phyloP scores from a whole-genome alignment of 192 early-diverging fungal species.

The Allomyces javanicus region DNA sequence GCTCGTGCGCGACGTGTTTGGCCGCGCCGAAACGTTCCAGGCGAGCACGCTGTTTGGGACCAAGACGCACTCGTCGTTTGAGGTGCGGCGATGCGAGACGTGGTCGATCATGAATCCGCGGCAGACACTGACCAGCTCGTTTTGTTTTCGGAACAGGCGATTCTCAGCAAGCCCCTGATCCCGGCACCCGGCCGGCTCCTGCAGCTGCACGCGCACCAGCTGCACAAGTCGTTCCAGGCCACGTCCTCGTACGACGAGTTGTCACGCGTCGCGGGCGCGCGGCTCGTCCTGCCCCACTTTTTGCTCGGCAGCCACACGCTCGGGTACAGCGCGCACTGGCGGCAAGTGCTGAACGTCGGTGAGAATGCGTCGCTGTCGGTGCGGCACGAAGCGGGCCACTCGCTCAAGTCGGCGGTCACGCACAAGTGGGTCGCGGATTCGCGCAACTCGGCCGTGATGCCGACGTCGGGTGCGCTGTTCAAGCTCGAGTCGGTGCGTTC shows the following conservation, averaged over 20 bases:
- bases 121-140: constrained; percentile 8
- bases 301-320: constrained; percentile 32
- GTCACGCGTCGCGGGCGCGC: constrained; percentile 29
- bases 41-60: constrained; percentile 57
- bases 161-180: constrained; percentile 40
- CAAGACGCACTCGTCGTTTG: constrained; percentile 41
- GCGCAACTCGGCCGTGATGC: constrained; percentile 59
- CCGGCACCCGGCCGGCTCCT: constrained; percentile 48
- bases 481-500: constrained; percentile 14
- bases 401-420: constrained; percentile 56
- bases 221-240: constrained; percentile 36
- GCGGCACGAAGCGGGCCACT: constrained; percentile 60
- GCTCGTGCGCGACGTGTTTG: constrained; percentile 65
- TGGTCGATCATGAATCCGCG: constrained; percentile 2
- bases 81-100: constrained; percentile 10
- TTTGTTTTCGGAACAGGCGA: constrained; percentile 18
- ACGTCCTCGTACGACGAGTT: constrained; percentile 59
- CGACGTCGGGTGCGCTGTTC: constrained; percentile 42
- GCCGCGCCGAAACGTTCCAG: constrained; percentile 64
- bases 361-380: constrained; percentile 34
- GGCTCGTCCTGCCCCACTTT: constrained; percentile 1
- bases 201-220: constrained; percentile 43
- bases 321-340: constrained; percentile 53
- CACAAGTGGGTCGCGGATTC: constrained; percentile 46
- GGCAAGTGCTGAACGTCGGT: constrained; percentile 41